Percentiles rank a stretch among this genome's conserved stretches.
Conservation (phyloP, 257 asterid species). For the Fraxinus americana region DNA sequence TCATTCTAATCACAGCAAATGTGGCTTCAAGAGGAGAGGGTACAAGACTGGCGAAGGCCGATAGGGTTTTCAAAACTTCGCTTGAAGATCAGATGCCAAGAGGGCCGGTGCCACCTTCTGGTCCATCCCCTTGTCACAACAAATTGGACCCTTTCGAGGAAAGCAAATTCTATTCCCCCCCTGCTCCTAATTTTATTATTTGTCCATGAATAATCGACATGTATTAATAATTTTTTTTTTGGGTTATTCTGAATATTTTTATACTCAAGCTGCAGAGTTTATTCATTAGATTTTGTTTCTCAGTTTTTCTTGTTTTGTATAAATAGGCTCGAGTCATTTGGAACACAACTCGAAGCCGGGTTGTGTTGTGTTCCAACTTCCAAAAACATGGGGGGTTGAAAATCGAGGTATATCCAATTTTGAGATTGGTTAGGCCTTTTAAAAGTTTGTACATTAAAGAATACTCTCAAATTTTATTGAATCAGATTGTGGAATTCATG, state of each 20-base stretch:
- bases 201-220: conserved; percentile 42
- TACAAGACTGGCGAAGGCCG: conserved; percentile 31
- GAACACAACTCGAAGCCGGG: no score
- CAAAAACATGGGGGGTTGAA: no score
- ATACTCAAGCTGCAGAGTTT: not conserved
- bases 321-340: no score
- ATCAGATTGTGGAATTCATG: no score
- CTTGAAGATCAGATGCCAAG: conserved; percentile 49
- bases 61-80: conserved; percentile 21
- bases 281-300: no score
- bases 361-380: no score
- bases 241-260: not conserved
- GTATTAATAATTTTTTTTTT: not conserved
- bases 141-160: conserved; percentile 31
- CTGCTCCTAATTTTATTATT: conserved; percentile 18
- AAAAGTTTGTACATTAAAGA: no score
- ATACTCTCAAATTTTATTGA: no score
- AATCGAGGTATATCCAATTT: no score
- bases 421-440: no score
- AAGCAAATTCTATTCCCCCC: conserved; percentile 24
- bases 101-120: conserved; percentile 76
- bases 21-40: conserved; percentile 35
- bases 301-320: no score
- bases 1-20: conserved; percentile 27
- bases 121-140: conserved; percentile 65